phyloP scores from a whole-genome alignment of 306 rosid species.

The Gastrolobium villosum region DNA sequence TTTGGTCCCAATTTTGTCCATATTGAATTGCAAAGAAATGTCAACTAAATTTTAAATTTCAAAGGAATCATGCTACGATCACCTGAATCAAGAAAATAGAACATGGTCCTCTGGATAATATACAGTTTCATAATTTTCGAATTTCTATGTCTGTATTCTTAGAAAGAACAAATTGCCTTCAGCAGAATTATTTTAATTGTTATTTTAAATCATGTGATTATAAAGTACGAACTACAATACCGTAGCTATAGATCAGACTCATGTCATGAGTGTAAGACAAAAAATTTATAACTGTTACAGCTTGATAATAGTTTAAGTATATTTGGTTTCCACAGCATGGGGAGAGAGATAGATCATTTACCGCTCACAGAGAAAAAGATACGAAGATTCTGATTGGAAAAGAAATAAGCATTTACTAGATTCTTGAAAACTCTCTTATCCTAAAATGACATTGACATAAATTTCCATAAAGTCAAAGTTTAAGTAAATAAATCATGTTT shows the following conservation, averaged over 20 bases:
- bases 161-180: not conserved
- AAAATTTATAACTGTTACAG: not conserved
- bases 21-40: no score
- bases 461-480: no score
- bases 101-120: no score
- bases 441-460: not conserved
- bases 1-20: no score
- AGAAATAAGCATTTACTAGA: not conserved
- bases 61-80: no score
- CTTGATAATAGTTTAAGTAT: not conserved
- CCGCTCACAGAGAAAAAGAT: not conserved
- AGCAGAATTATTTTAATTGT: not conserved
- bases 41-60: no score
- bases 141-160: not conserved
- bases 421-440: not conserved
- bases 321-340: not conserved
- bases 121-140: no score
- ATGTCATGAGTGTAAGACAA: not conserved
- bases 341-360: not conserved
- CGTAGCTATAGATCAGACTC: not conserved
- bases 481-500: no score
- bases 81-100: no score
- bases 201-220: not conserved
- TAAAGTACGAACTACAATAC: not conserved
- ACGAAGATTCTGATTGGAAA: not conserved